Base-by-base conservation (phyloP, 1,284 basidiomycete genomes). In the Rhodotorula sp. region DNA sequence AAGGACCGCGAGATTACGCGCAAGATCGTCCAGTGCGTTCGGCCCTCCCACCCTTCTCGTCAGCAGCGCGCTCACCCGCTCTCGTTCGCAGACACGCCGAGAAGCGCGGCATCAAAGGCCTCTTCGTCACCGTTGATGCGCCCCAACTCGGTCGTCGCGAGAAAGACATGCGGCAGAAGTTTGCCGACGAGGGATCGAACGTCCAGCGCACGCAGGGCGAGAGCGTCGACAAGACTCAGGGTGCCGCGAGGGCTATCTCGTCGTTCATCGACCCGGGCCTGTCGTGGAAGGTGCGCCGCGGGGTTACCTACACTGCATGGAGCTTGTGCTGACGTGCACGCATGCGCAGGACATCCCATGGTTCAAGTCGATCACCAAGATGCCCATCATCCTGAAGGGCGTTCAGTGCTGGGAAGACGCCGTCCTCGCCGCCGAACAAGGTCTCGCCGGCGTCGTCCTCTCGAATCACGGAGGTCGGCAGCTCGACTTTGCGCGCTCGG, bases 401-500 rank as follows among this genome's bases (percentile, higher is more conserved):
- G 90, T 96, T 4, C 92, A 94, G 80, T 88, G 88, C 76, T 94
- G 91, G 91, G 92, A 95, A 86, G 93, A 97, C 79, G 91, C 92
- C 0, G 84, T 97, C 1, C 83, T 88, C 76, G 94, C 94, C 4
- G 93, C 92, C 75, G 93, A 97, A 76, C 81, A 82, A 0, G 90
- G 91, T 9, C 81, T 90, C 54, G 87, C 88, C 5, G 94, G 94
- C 13, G 86, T 95, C 59, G 94, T 96, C 1, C 73, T 80, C 36
- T 92, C 90, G 13, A 96, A 96, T 79, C 93, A 96, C 77, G 92
- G 92, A 44, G 92, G 94, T 49, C 88, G 94, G 11, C 93, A 96
- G 80, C 84, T 95, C 58, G 94, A 98, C 78, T 93, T 91, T 78
- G 87, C 93, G 13, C 89, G 91, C 29, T 93, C 92, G 2, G 93